Percentiles rank a stretch among this genome's conserved stretches.
phyloP scores from a whole-genome alignment of 2,329 filamentous ascomycete species.

The Sclerotinia trifoliorum region DNA sequence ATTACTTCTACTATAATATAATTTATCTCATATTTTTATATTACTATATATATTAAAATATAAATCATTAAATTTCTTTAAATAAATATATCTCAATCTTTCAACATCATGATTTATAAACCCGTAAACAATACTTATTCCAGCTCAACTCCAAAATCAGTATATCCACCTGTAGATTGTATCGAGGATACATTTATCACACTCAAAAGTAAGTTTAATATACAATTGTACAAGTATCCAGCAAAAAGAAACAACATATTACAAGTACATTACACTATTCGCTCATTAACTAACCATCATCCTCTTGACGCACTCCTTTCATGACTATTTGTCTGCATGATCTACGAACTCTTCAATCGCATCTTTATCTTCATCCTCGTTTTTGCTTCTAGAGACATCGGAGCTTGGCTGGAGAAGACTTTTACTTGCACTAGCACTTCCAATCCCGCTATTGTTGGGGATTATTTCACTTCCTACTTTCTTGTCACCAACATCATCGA shows the following conservation, averaged over 20 bases:
- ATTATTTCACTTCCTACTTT: neutral
- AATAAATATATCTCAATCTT: neutral
- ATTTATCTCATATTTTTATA: too few species aligned
- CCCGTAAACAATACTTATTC: neutral
- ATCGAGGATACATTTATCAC: neutral
- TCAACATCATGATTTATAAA: neutral
- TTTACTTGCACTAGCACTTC: neutral
- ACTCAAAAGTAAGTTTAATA: too few species aligned
- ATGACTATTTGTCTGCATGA: rapidly evolving
- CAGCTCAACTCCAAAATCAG: neutral
- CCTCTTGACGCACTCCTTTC: neutral
- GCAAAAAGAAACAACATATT: neutral
- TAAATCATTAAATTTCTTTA: neutral
- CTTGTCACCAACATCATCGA: neutral
- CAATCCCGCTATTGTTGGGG: neutral
- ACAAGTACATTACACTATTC: too few species aligned
- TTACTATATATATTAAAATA: too few species aligned
- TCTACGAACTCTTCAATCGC: neutral
- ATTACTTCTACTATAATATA: too few species aligned
- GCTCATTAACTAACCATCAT: neutral
- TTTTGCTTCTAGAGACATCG: neutral
- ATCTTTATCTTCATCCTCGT: neutral
- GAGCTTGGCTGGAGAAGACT: neutral
- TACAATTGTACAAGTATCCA: too few species aligned
- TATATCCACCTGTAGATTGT: neutral